Percentiles rank a stretch among this genome's conserved stretches.
phyloP scores from a whole-genome alignment of 1,284 basidiomycete genomes.

The Chalciporus piperatoides region DNA sequence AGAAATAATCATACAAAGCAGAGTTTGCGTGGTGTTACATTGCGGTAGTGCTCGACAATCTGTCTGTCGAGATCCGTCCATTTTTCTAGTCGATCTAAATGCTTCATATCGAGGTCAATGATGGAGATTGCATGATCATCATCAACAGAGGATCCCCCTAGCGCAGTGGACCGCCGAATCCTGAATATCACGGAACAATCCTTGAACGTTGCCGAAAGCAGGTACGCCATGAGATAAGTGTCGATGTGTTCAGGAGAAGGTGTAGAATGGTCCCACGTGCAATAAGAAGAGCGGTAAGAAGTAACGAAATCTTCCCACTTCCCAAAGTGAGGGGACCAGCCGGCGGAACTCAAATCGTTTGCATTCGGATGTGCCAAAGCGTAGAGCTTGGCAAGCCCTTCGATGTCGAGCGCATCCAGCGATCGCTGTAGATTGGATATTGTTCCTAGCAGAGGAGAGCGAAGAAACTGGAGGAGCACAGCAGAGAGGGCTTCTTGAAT shows the following conservation, averaged over 20 bases:
- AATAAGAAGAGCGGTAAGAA: conserved; percentile 42
- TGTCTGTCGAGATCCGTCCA: conserved; percentile 75
- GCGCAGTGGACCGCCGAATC: conserved; percentile 30
- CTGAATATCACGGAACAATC: conserved; percentile 88
- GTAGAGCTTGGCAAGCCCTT: conserved; percentile 50
- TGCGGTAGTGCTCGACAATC: conserved; percentile 54
- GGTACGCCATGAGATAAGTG: conserved; percentile 67
- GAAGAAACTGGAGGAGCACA: conserved; percentile 46
- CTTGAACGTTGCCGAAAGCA: conserved; percentile 92
- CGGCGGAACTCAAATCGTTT: conserved; percentile 1
- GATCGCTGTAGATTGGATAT: conserved; percentile 70
- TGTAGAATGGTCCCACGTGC: conserved; percentile 35
- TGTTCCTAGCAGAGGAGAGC: conserved; percentile 52
- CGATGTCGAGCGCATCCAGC: conserved; percentile 81
- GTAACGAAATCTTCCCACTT: conserved; percentile 63
- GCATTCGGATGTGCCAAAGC: conserved; percentile 15
- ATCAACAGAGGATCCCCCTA: conserved; percentile 2
- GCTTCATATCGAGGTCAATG: conserved; percentile 88
- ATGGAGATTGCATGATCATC: conserved; percentile 50
- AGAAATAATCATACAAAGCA: conserved; percentile 32
- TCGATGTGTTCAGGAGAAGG: conserved; percentile 46
- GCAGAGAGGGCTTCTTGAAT: conserved; percentile 43
- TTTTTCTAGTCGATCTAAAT: conserved; percentile 56
- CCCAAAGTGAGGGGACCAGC: conserved; percentile 45
- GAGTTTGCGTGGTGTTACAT: conserved; percentile 28